Base-by-base conservation (phyloP, 2,329 filamentous ascomycete species). In the Colletotrichum abscissum region DNA sequence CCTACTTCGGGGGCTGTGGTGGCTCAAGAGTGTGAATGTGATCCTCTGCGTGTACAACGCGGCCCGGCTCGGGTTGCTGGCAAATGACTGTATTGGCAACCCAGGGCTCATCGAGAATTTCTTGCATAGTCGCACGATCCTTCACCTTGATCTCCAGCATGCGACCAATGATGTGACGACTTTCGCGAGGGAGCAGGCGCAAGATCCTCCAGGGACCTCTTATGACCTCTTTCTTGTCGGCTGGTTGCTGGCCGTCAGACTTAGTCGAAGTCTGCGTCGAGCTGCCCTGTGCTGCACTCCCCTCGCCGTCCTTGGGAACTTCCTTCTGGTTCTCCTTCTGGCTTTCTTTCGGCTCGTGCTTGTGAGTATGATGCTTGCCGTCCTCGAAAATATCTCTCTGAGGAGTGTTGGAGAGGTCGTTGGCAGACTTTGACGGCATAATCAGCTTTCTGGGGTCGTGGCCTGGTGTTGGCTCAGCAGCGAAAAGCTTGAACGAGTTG, bases 401-500 rank as follows among this genome's bases (percentile, higher is more conserved):
- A 7, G 80, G 80, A 1, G 81, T 84, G 28, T 81, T 82, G n/a
- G 79, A 78, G 3, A 87, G 75, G 22, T 87, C 85, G n/a, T 82
- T 84, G 4, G 82, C 84, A 14, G 87, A 87, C 69, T 81, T 83
- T 9, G 86, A 83, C 5, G 85, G 85, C 11, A 85, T 76, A 26
- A 89, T 80, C 33, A 91, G 82, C 75, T 86, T 88, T 77, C 83
- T 86, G 0, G 89, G 89, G 64, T 91, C 89, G 75, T 91, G 89
- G 2, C 93, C 94, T 0, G 94, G 93, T 3, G 95, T 94, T 1
- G 96, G 95, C 8, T 94, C 89, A 1, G 97, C 91, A 16, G 96
- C 92, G 80, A 99, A 99, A 1, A 99, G 89, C 79, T 96, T 95
- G 84, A 94, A 99, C 0, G 95, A 98, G 82, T 97, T 98, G 82